Base-by-base conservation (phyloP, 768 basidiomycete genomes). In the Baorangia bicolor region DNA sequence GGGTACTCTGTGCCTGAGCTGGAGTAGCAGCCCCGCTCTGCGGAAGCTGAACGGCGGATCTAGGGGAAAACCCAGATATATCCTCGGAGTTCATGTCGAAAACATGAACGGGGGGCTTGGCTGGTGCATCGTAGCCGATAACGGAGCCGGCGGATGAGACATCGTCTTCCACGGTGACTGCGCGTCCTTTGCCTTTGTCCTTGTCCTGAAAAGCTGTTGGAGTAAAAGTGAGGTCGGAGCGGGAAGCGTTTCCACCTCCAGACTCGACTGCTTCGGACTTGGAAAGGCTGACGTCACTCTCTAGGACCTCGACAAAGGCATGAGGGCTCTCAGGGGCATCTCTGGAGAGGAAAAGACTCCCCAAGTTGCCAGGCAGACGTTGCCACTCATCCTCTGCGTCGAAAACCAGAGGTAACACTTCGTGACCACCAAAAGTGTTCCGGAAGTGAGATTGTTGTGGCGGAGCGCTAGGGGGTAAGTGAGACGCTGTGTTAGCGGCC, bases 351-450 rank as follows among this genome's bases (percentile, higher is more conserved):
- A 80, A 77, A 16, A 84, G 64, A 25, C 74, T 78, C 30, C 75
- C 74, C 14, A 81, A 57, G 53, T 58, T 65, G 6, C 66, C 65
- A 21, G 78, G 79, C 30, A 88, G 74, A 43, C 74, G 74, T 64
- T 88, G 83, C 89, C 88, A 90, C 39, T 84, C 86, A 39, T 84
- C 81, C 23, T 84, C 83, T 44, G 74, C 66, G 25, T 79, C 79
- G 38, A 78, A 75, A 43, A 77, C 71, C 33, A 78, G 67, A 34
- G 81, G 75, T 10, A 79, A 74, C 38, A 78, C 74, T 25, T 77
- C 72, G 41, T 73, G 73, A 18, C 74, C 73, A 30, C 83, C 83
- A 56, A 87, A 86, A 1, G 83, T 85, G 65, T 88, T 85, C 57
- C 85, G 83, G 56, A 78, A 79, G 57, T 70, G 58, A n/a, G 69